phyloP scores from a whole-genome alignment of 2,329 filamentous ascomycete species.

The Xylariales sp. region DNA sequence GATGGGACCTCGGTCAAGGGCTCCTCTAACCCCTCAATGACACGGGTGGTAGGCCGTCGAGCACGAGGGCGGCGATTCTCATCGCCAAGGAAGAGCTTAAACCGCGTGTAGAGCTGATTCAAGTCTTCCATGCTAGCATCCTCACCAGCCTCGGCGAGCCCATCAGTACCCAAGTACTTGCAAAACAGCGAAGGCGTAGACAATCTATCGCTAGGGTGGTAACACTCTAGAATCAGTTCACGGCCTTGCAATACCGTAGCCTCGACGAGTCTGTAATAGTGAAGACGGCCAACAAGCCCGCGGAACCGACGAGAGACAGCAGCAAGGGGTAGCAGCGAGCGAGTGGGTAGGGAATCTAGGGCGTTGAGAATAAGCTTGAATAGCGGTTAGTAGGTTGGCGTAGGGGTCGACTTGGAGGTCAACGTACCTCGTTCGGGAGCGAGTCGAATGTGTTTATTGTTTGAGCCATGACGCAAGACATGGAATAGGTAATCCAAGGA shows the following conservation, averaged over 20 bases:
- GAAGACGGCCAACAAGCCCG: conserved; percentile 69
- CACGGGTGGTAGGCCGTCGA: conserved; percentile 40
- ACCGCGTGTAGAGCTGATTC: conserved; percentile 73
- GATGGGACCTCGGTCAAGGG: conserved; percentile 59
- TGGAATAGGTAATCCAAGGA: conserved; percentile 32
- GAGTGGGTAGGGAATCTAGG: conserved; percentile 60
- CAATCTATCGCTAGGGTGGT: conserved; percentile 76
- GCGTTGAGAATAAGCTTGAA: conserved; percentile 63
- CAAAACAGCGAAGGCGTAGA: conserved; percentile 76
- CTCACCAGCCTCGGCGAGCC: conserved; percentile 59
- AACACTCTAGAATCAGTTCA: conserved; percentile 81
- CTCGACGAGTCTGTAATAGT: conserved; percentile 72
- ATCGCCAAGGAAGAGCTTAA: conserved; percentile 71
- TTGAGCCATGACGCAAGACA: conserved; percentile 46
- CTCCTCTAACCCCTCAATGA: conserved; percentile 41
- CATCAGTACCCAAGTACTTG: conserved; percentile 72
- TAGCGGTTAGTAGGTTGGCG: conserved; percentile 14
- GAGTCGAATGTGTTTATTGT: conserved; percentile 46
- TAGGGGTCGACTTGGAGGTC: background rate
- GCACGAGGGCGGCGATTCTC: conserved; percentile 50
- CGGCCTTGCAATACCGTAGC: conserved; percentile 70
- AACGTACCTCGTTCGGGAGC: conserved; percentile 52
- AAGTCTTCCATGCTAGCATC: conserved; percentile 56
- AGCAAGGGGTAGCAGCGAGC: conserved; percentile 66
- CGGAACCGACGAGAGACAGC: conserved; percentile 72